phyloP scores from a whole-genome alignment of 192 early-diverging fungal species.

The Backusella liffmaniae region DNA sequence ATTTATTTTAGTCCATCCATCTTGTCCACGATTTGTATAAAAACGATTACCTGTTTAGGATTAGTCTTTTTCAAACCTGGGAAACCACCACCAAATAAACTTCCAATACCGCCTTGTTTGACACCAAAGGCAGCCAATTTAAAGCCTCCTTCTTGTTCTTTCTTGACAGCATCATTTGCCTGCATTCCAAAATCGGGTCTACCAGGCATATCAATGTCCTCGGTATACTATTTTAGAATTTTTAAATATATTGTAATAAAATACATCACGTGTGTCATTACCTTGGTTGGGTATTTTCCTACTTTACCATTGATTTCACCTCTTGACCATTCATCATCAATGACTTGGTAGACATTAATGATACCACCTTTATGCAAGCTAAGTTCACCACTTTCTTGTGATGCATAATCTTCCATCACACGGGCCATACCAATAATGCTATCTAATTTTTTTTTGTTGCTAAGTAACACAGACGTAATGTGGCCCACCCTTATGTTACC shows the following conservation, averaged over 20 bases:
- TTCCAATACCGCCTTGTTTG: slow-evolving; percentile 76
- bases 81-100: slow-evolving; percentile 69
- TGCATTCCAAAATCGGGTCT: slow-evolving; percentile 19
- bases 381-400: slow-evolving; percentile 61
- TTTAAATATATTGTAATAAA: background rate
- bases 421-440: slow-evolving; percentile 46
- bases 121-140: slow-evolving; percentile 77
- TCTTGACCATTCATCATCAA: slow-evolving; percentile 63
- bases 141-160: slow-evolving; percentile 34
- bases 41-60: background rate
- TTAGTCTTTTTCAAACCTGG: slow-evolving; percentile 64
- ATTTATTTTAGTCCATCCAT: background rate
- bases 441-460: background rate
- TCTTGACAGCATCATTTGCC: background rate
- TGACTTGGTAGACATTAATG: slow-evolving; percentile 64
- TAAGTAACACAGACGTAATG: background rate
- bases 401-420: slow-evolving; percentile 73
- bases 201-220: slow-evolving; percentile 37
- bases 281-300: slow-evolving; percentile 66
- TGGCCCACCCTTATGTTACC: background rate
- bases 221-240: slow-evolving; percentile 14
- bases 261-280: slow-evolving; percentile 21
- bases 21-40: background rate
- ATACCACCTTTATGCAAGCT: slow-evolving; percentile 64
- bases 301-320: slow-evolving; percentile 68